Evolutionary conservation across 768 basidiomycete genomes (phyloP).

Genomic region (Leccinum disarticulatum): DNA sequence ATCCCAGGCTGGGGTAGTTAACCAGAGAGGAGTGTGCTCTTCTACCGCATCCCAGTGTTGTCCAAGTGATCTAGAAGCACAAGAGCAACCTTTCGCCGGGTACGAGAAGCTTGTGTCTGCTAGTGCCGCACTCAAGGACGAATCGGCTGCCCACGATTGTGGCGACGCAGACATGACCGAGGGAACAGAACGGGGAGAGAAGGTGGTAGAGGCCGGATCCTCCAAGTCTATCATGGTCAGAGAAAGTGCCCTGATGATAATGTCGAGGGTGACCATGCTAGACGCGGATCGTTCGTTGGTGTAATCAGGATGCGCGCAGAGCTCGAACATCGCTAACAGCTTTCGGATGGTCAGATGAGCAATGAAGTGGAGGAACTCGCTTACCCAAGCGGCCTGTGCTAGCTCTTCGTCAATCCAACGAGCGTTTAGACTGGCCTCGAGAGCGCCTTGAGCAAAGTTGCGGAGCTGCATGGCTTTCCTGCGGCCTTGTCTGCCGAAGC

Average conservation of each 20-base stretch:
- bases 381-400: slow-evolving; percentile 75
- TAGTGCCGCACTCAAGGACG: not conserved
- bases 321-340: slow-evolving; percentile 71
- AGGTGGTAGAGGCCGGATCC: slow-evolving; percentile 51
- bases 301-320: slow-evolving; percentile 66
- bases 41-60: slow-evolving; percentile 48
- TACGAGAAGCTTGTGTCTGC: slow-evolving; percentile 8
- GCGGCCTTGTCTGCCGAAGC: slow-evolving; percentile 49
- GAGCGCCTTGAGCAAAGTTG: slow-evolving; percentile 65
- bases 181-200: slow-evolving; percentile 52
- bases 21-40: slow-evolving; percentile 63
- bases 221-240: slow-evolving; percentile 59
- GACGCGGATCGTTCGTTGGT: slow-evolving; percentile 53
- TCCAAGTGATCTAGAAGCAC: slow-evolving; percentile 50
- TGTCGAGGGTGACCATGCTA: slow-evolving; percentile 61
- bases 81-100: slow-evolving; percentile 42
- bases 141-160: slow-evolving; percentile 10
- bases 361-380: slow-evolving; percentile 17
- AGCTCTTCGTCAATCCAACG: slow-evolving; percentile 74
- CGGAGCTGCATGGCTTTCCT: slow-evolving; percentile 58
- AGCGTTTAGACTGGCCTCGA: slow-evolving; percentile 70
- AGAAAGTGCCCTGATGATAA: slow-evolving; percentile 60
- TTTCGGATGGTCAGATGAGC: slow-evolving; percentile 27
- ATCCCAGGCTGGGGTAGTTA: slow-evolving; percentile 64
- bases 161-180: slow-evolving; percentile 29